A percentile compares a stretch with the other conserved stretches of the same genome.
Evolutionary conservation across 2,329 filamentous ascomycete species (phyloP).

Genomic region (Aspergillus alliaceus): DNA sequence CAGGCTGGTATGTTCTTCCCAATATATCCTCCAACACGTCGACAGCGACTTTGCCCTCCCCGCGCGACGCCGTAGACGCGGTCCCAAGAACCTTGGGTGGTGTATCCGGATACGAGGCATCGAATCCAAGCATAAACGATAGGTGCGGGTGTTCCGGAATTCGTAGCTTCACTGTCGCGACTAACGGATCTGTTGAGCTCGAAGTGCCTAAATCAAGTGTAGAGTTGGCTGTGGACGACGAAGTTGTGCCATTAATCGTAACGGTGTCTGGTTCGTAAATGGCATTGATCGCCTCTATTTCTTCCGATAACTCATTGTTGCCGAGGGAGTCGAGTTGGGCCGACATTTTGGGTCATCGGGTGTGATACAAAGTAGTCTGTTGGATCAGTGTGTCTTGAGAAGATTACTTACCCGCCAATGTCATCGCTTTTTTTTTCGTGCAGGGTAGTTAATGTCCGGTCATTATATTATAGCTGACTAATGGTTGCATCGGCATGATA

Average conservation of each 20-base stretch:
- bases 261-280: constrained; percentile 67
- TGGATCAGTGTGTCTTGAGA: background rate
- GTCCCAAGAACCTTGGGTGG: constrained; percentile 75
- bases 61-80: constrained; percentile 71
- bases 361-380: background rate
- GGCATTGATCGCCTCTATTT: constrained; percentile 50
- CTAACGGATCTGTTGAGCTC: constrained; percentile 19
- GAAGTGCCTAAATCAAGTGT: constrained; percentile 29
- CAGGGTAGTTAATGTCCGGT: background rate
- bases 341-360: constrained; percentile 11
- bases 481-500: background rate
- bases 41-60: constrained; percentile 71
- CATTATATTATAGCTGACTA: background rate
- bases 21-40: constrained; percentile 68
- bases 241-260: constrained; percentile 37
- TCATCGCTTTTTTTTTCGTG: constrained; percentile 6
- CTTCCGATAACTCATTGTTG: constrained; percentile 45
- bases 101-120: constrained; percentile 69
- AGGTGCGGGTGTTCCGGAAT: constrained; percentile 60
- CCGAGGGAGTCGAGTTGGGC: constrained; percentile 26
- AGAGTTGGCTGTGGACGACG: constrained; percentile 23
- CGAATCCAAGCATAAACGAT: constrained; percentile 63
- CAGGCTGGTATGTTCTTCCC: constrained; percentile 66
- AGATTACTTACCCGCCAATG: constrained; percentile 9
- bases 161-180: constrained; percentile 58